phyloP scores from a whole-genome alignment of 2,329 filamentous ascomycete species.

The Aspergillus unguis region DNA sequence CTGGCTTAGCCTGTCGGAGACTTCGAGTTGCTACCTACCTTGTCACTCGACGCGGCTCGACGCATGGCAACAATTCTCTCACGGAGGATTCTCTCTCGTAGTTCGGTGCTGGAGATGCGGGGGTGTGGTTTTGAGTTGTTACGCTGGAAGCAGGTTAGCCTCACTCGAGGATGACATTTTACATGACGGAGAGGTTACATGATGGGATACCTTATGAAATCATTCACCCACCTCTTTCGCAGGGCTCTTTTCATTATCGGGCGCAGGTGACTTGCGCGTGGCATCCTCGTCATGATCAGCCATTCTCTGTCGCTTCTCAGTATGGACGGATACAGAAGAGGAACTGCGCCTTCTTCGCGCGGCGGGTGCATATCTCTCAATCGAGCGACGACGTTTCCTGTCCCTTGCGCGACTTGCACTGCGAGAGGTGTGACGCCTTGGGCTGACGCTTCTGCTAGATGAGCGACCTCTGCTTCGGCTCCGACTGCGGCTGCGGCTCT shows the following conservation, averaged over 20 bases:
- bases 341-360: conserved; percentile 42
- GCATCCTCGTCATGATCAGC: conserved; percentile 36
- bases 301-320: conserved; percentile 42
- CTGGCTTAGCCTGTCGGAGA: background rate
- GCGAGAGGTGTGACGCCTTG: conserved; percentile 29
- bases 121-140: conserved; percentile 10
- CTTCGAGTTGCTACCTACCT: conserved; percentile 23
- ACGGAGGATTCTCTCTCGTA: conserved; percentile 37
- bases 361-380: conserved; percentile 45
- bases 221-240: conserved; percentile 34
- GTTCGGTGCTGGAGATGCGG: conserved; percentile 31
- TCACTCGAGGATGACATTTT: background rate
- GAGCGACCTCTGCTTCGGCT: conserved; percentile 24
- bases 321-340: conserved; percentile 41
- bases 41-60: conserved; percentile 23
- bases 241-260: conserved; percentile 22
- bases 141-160: conserved; percentile 18
- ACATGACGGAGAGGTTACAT: background rate
- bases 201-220: conserved; percentile 14
- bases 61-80: conserved; percentile 38
- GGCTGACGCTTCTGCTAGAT: conserved; percentile 43
- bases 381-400: conserved; percentile 43
- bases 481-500: conserved; percentile 28
- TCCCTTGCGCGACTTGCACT: conserved; percentile 33
- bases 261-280: conserved; percentile 22